These are phyloP conservation scores for Mycena epipterygia DNA, from an alignment of 768 basidiomycete genomes.

Conservation along the genomic window DNA sequence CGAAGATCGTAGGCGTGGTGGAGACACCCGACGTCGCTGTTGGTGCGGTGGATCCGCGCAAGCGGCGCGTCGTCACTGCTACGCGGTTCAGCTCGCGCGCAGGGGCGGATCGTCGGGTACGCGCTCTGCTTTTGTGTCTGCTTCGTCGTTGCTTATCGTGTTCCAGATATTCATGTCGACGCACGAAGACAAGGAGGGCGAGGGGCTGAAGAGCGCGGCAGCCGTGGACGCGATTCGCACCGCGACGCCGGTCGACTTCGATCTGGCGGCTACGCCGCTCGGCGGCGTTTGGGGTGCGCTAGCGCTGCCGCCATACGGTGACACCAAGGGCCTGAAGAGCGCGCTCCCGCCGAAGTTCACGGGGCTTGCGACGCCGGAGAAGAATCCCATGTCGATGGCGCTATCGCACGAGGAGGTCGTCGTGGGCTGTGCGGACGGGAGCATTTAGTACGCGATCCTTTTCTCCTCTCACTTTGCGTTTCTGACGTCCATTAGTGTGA, in stretches of 20 bases:
- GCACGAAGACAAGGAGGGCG: constrained; percentile 69
- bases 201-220: constrained; percentile 33
- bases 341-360: constrained; percentile 75
- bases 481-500: constrained; percentile 55
- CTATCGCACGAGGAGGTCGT: constrained; percentile 92
- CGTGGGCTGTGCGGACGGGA: constrained; percentile 92
- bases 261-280: constrained; percentile 75
- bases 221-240: constrained; percentile 22
- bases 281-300: constrained; percentile 84
- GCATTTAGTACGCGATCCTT: constrained; percentile 85
- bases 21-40: constrained; percentile 92
- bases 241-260: constrained; percentile 66
- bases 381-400: constrained; percentile 97
- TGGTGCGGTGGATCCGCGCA: constrained; percentile 88
- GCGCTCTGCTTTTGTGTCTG: constrained; percentile 42
- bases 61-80: constrained; percentile 87
- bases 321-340: constrained; percentile 72
- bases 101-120: constrained; percentile 86
- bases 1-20: constrained; percentile 84
- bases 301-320: constrained; percentile 55
- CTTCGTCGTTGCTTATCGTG: background rate
- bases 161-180: constrained; percentile 87
- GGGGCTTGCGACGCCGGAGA: constrained; percentile 88
- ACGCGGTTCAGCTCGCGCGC: constrained; percentile 88
- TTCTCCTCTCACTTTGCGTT: constrained; percentile 6